Evolutionary conservation across 2,329 filamentous ascomycete species (phyloP).

Genomic region (Chaetomiaceae sp.): DNA sequence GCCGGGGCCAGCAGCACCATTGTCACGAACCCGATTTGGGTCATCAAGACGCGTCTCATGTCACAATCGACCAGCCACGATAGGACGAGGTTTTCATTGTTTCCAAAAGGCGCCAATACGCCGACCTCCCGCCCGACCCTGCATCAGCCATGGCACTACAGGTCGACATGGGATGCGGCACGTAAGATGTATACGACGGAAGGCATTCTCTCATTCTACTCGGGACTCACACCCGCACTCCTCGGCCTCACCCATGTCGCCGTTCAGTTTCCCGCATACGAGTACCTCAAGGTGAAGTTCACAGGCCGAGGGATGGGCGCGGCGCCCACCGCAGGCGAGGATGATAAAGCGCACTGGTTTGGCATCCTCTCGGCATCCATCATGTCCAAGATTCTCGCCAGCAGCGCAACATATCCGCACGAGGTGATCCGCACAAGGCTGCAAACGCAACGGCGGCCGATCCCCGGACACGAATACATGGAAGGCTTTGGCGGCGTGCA

Average conservation of each 20-base stretch:
- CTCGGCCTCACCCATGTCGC: slow-evolving; percentile 92
- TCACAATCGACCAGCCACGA: slow-evolving; percentile 62
- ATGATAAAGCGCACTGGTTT: slow-evolving; percentile 66
- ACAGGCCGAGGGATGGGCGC: slow-evolving; percentile 86
- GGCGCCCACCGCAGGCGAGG: slow-evolving; percentile 48
- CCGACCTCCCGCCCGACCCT: slow-evolving; percentile 52
- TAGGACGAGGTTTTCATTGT: slow-evolving; percentile 43
- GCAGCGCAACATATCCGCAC: slow-evolving; percentile 92
- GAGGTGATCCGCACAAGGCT: slow-evolving; percentile 91
- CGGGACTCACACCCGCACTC: slow-evolving; percentile 85
- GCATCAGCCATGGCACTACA: slow-evolving; percentile 84
- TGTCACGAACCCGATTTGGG: slow-evolving; percentile 97
- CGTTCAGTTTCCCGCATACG: slow-evolving; percentile 94
- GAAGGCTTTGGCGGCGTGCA: slow-evolving; percentile 44
- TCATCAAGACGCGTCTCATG: slow-evolving; percentile 98
- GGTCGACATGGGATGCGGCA: slow-evolving; percentile 82
- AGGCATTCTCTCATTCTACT: slow-evolving; percentile 88
- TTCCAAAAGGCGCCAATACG: slow-evolving; percentile 49
- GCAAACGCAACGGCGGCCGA: slow-evolving; percentile 82
- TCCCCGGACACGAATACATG: slow-evolving; percentile 50
- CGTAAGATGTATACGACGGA: slow-evolving; percentile 94
- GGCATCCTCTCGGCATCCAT: slow-evolving; percentile 87
- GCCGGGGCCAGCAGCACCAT: slow-evolving; percentile 91
- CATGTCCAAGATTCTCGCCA: slow-evolving; percentile 89
- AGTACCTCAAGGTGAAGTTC: slow-evolving; percentile 85